phyloP scores from a whole-genome alignment of 2,329 filamentous ascomycete species.

The Colletotrichum tofieldiae region DNA sequence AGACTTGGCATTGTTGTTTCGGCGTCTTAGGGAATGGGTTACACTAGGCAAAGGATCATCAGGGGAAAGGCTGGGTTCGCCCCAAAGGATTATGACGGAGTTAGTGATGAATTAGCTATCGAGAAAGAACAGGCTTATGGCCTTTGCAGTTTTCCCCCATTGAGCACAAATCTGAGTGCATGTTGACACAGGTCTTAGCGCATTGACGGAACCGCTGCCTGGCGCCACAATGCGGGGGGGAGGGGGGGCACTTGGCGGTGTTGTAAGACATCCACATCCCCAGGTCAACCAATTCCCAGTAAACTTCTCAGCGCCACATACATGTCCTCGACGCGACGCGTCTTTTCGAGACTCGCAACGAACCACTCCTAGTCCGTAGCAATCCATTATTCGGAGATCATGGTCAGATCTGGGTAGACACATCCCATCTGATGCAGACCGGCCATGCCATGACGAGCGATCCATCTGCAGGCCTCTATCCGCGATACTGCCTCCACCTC shows the following conservation, averaged over 20 bases:
- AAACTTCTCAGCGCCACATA: neutral
- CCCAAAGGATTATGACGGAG: conserved; percentile 20
- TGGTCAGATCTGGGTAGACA: neutral
- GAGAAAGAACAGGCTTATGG: neutral
- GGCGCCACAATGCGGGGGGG: conserved; percentile 32
- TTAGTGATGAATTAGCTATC: neutral
- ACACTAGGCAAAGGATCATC: conserved; percentile 3
- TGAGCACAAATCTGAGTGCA: neutral
- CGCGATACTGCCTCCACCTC: conserved; percentile 74
- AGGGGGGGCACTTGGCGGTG: neutral
- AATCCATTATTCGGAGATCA: neutral
- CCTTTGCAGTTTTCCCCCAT: neutral
- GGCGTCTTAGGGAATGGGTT: conserved; percentile 26
- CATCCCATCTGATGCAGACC: conserved; percentile 1
- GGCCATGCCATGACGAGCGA: conserved; percentile 67
- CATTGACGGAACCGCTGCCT: neutral
- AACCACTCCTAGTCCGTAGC: neutral
- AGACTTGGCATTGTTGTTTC: conserved; percentile 7
- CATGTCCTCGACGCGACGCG: conserved; percentile 17
- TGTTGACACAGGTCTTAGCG: neutral
- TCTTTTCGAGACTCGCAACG: neutral
- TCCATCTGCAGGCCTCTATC: conserved; percentile 63
- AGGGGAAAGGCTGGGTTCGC: conserved; percentile 27
- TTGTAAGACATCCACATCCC: conserved; percentile 24
- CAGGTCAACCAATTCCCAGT: conserved; percentile 30